phyloP scores from a whole-genome alignment of 1,284 basidiomycete species.

The Leccinum fuscescens region DNA sequence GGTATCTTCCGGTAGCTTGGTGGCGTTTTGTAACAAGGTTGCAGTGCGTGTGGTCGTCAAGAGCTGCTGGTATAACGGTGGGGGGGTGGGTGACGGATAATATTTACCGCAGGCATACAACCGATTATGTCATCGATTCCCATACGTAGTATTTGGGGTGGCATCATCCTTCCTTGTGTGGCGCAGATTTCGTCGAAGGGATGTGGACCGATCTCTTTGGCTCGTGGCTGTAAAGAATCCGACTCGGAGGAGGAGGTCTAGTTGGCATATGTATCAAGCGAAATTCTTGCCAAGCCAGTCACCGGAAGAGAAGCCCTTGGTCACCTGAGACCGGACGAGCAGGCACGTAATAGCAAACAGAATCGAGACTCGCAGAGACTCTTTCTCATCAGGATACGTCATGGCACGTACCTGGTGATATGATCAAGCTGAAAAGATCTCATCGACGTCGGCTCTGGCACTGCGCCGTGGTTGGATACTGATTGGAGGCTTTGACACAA shows the following conservation, averaged over 20 bases:
- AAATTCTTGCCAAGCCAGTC: neutral
- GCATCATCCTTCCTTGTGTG: slow-evolving; percentile 12
- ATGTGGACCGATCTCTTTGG: neutral
- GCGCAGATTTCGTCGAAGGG: slow-evolving; percentile 2
- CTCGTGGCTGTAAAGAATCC: slow-evolving; percentile 4
- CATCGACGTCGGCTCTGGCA: slow-evolving; percentile 8
- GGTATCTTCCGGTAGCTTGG: neutral
- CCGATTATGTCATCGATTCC: slow-evolving; percentile 26
- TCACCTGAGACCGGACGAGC: neutral
- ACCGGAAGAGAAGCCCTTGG: slow-evolving; percentile 4
- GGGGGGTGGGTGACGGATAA: neutral
- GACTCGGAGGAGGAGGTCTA: neutral
- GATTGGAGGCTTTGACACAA: slow-evolving; percentile 6
- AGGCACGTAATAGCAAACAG: slow-evolving; percentile 10
- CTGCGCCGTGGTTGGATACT: slow-evolving; percentile 7
- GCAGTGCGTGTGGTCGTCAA: neutral
- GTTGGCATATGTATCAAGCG: neutral
- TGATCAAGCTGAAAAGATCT: slow-evolving; percentile 10
- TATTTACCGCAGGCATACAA: too few species aligned
- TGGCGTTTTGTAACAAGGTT: neutral
- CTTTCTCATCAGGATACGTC: slow-evolving; percentile 9
- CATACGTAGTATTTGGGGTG: slow-evolving; percentile 7
- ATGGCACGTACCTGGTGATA: slow-evolving; percentile 5
- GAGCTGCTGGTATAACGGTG: neutral
- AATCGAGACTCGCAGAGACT: slow-evolving; percentile 1